Evolutionary conservation across 1,284 basidiomycete genomes (phyloP), one percentile per base, ranked within the genome.

Genomic region (Singerocomus inundabilis): DNA sequence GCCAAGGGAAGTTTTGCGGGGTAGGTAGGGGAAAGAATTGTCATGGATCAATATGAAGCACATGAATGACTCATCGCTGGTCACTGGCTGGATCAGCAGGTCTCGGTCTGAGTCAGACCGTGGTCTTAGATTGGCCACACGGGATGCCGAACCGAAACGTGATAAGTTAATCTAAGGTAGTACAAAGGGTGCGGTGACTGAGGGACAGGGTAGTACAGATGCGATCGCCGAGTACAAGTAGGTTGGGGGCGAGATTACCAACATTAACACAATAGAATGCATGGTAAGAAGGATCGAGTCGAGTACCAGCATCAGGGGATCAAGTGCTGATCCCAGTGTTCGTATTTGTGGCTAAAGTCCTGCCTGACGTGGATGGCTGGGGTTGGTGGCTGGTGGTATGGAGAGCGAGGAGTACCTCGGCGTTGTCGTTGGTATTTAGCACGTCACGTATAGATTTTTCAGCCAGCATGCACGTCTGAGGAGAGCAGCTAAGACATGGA

Each of bases 381-480:
- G 45, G 18, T 24, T 47, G 51, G 12, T 52, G 48, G 12, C 44
- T 53, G 25, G 53, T 16, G 3, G 47, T 45, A 61, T 90, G 88
- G 41, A 89, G 72, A 38, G 75, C 76, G 49, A 90, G 76, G 35
- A 90, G 78, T 45, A 75, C 75, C 30, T 76, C 65, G 12, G 74
- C 73, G 53, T 90, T 90, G 69, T 88, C 83, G 51, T 73, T 77
- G 21, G 79, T 81, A 59, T 82, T 77, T 38, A 90, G 72, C 21
- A 89, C 85, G 52, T 79, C 76, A 15, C 72, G 70, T 47, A 90
- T 85, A 1, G 86, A 88, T 47, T 79, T 75, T 64, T 85, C 82
- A 3, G 84, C 84, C 9, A 85, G 74, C 52, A 81, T 75, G 61
- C 85, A 87, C 11, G 82, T 79, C 88, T 90, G 52, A 1, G 6